Conservation (phyloP, 768 basidiomycete genomes). For the Naganishia antarctica region DNA sequence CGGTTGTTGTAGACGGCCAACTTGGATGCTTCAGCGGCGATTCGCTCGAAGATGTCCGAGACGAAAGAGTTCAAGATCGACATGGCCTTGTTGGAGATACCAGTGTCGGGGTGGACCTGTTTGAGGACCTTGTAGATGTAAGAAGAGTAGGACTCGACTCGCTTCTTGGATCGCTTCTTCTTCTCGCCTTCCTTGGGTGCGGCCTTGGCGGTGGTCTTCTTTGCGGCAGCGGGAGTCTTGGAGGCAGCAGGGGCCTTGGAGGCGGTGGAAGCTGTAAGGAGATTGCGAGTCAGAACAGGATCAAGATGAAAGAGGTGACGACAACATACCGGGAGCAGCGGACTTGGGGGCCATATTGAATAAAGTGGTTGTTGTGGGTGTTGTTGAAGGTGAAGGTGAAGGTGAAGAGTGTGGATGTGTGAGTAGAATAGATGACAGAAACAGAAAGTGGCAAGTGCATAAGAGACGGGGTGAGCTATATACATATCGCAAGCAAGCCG, state of each 20-base stretch:
- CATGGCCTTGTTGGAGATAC: constrained; percentile 79
- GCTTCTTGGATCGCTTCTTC: constrained; percentile 81
- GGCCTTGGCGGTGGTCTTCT: constrained; percentile 66
- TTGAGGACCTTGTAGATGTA: constrained; percentile 85
- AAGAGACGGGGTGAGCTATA: no score
- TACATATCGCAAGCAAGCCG: no score
- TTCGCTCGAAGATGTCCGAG: constrained; percentile 55
- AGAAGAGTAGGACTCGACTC: constrained; percentile 89
- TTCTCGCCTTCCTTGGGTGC: constrained; percentile 69
- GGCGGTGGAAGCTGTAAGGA: constrained; percentile 64
- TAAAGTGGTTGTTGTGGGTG: neutral
- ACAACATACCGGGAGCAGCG: constrained; percentile 49
- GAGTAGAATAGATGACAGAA: no score
- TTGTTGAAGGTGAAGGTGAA: no score
- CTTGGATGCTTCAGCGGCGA: constrained; percentile 51
- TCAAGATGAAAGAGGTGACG: constrained; percentile 22
- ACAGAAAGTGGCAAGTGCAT: no score
- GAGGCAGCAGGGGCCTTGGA: constrained; percentile 63
- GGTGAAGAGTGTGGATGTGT: no score
- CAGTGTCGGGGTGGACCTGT: constrained; percentile 84
- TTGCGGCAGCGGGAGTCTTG: constrained; percentile 69
- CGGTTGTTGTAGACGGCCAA: constrained; percentile 97
- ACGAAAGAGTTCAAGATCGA: constrained; percentile 49
- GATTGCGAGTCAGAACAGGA: constrained; percentile 4
- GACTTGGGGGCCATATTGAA: constrained; percentile 49